Evolutionary conservation across 768 basidiomycete species (phyloP).

Genomic region (Lepiota venenata): DNA sequence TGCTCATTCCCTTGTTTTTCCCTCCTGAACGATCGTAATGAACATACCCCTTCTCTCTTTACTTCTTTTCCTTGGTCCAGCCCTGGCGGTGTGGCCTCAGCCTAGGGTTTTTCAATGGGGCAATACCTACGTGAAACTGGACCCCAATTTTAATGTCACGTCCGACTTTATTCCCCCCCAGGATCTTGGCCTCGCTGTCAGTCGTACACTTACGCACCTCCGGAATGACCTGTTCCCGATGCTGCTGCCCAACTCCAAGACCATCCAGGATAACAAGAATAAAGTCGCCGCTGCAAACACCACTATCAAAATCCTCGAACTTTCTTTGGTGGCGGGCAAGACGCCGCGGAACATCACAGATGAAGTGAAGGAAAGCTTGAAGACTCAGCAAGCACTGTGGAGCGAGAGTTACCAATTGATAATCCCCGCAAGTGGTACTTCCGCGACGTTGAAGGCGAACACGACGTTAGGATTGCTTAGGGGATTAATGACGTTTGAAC

Average conservation of each 20-base stretch:
- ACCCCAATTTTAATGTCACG: constrained; percentile 24
- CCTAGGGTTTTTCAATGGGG: constrained; percentile 42
- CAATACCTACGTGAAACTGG: constrained; percentile 30
- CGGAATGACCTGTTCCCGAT: too few relatives aligned
- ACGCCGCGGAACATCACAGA: constrained; percentile 41
- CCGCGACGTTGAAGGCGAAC: constrained; percentile 54
- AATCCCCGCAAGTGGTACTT: constrained; percentile 53
- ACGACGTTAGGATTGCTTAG: constrained; percentile 67
- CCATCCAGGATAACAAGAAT: too few relatives aligned
- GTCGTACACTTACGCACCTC: too few relatives aligned
- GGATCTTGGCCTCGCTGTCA: too few relatives aligned
- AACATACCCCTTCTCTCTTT: constrained; percentile 13
- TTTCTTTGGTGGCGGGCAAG: too few relatives aligned
- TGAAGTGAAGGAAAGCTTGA: constrained; percentile 48
- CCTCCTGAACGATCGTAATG: background rate
- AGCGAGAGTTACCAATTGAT: constrained; percentile 45
- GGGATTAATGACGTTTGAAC: constrained; percentile 72
- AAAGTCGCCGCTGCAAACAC: too few relatives aligned
- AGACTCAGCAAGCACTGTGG: constrained; percentile 45
- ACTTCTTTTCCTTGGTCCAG: constrained; percentile 20
- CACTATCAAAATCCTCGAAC: too few relatives aligned
- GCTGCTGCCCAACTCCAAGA: too few relatives aligned
- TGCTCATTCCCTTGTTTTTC: too few relatives aligned
- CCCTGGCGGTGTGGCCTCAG: constrained; percentile 34
- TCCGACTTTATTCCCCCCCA: constrained; percentile 27